Evolutionary conservation across 306 rosid species (phyloP), one percentile per base, ranked within the genome.

Genomic region (Cicer judaicum): DNA sequence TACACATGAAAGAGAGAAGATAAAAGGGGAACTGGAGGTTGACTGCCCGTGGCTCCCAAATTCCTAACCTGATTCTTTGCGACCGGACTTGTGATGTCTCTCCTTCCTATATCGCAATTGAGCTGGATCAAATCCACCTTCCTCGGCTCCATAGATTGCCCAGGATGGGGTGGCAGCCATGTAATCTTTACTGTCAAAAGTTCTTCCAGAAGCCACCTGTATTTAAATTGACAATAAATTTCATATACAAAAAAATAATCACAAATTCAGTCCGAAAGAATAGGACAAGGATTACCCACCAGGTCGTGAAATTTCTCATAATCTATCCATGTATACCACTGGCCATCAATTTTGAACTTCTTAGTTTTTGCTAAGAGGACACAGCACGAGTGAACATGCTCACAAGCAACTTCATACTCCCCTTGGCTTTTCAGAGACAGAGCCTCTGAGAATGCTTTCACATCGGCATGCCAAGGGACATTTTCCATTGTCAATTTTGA

Each of bases 391-490:
- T 94, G 99, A 77, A 67, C 95, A 60, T 94, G 99, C 84, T 94
- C 99, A 70, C 99, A 94, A 1, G 99, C 97, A 62, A 94, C 89
- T 81, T 90, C 99, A 46, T 94, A 94, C 82, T 79, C 92, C 71
- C 96, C 96, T 69, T 84, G 85, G 81, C 97, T 94, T 87, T 79
- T 87, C 68, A 76, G 70, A 68, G 99, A 84, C 55, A 94, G 81
- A 62, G 96, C 91, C 80, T 94, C 97, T 5, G 99, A 92, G 77
- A 94, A 94, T 18, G 91, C 81, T 82, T 89, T 88, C 46, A 94
- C 99, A 60, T 94, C 99, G n/a, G 99, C 3, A 75, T 94, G 99
- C 97, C 97, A 94, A 12, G 99, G 99, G 76, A 94, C 99, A 84
- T 94, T 94, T 84, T 94, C 97, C 99, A 94, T 94, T 7, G 97